A percentile compares a stretch with the other conserved stretches of the same genome.
Conservation (phyloP, 331 rosid species). For the Phaseolus coccineus region DNA sequence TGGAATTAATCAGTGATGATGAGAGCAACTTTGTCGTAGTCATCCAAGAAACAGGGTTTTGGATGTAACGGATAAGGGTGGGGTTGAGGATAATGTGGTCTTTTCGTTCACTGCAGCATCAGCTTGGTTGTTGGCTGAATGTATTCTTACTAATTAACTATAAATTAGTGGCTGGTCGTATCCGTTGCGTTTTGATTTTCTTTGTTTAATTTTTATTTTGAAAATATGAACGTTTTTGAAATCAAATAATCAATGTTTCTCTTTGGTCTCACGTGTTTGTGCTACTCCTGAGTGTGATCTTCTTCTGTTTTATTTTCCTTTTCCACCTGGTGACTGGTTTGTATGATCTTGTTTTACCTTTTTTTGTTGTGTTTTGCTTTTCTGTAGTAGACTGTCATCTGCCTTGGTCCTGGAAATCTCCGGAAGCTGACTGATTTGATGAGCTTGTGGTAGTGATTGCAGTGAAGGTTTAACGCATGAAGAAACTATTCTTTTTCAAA, state of each 20-base stretch:
- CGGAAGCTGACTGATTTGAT: constrained; percentile 43
- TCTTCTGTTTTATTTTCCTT: not conserved
- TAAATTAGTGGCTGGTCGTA: constrained; percentile 39
- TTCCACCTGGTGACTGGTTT: not conserved
- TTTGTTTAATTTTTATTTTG: constrained; percentile 37
- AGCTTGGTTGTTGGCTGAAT: constrained; percentile 6
- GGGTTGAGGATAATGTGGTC: constrained; percentile 43
- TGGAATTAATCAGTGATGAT: not conserved
- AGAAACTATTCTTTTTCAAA: constrained; percentile 86
- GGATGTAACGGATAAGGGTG: not conserved
- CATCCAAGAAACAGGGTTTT: constrained; percentile 28
- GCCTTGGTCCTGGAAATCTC: constrained; percentile 35
- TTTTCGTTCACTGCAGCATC: constrained; percentile 18
- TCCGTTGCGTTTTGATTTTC: constrained; percentile 17
- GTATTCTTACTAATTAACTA: not conserved
- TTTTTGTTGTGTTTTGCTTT: constrained; percentile 9
- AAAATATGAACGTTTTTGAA: constrained; percentile 37
- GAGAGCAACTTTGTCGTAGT: constrained; percentile 27
- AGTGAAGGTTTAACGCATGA: constrained; percentile 62
- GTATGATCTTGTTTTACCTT: constrained; percentile 17
- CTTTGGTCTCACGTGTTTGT: constrained; percentile 19
- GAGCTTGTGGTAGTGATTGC: constrained; percentile 46
- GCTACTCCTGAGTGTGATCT: constrained; percentile 4
- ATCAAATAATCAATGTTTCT: constrained; percentile 23
- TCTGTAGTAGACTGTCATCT: constrained; percentile 42